A percentile compares a stretch with the other conserved stretches of the same genome.
Evolutionary conservation across 495 filamentous ascomycete species (phyloP).

Genomic region (Trichoderma orchidacearum): DNA sequence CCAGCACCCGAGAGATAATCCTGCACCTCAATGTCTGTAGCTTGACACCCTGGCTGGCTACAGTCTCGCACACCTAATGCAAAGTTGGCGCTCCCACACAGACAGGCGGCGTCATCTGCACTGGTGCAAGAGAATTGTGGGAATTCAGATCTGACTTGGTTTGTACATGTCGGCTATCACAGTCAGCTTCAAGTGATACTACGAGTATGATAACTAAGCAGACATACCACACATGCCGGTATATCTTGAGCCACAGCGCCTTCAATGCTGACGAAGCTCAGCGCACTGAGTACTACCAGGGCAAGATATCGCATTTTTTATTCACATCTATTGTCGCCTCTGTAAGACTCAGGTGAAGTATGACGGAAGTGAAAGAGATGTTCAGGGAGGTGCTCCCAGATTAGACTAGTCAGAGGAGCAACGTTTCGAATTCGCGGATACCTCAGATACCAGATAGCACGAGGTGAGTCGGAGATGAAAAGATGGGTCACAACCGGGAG

Average conservation of each 20-base stretch:
- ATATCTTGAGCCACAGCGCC: not conserved
- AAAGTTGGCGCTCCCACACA: conserved; percentile 13
- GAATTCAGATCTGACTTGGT: not conserved
- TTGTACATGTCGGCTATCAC: not conserved
- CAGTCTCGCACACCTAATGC: conserved; percentile 8
- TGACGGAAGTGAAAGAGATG: not conserved
- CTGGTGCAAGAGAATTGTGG: not conserved
- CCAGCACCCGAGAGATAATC: not conserved
- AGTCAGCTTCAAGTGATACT: not conserved
- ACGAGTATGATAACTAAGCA: not conserved
- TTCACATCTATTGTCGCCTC: not conserved
- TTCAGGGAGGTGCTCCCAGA: not conserved
- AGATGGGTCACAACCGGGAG: not conserved
- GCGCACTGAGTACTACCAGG: not conserved
- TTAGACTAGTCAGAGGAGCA: not conserved
- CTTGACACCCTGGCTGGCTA: conserved; percentile 3
- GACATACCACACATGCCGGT: not conserved
- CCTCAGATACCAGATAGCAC: no score
- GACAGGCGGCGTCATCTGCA: conserved; percentile 6
- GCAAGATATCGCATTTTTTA: not conserved
- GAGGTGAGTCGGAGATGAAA: no score
- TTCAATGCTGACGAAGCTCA: not conserved
- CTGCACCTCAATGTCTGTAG: not conserved
- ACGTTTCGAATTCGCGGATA: no score
- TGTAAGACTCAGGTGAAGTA: not conserved